Evolutionary conservation across 345 rosid species (phyloP).

Genomic region (Anacardium occidentale): DNA sequence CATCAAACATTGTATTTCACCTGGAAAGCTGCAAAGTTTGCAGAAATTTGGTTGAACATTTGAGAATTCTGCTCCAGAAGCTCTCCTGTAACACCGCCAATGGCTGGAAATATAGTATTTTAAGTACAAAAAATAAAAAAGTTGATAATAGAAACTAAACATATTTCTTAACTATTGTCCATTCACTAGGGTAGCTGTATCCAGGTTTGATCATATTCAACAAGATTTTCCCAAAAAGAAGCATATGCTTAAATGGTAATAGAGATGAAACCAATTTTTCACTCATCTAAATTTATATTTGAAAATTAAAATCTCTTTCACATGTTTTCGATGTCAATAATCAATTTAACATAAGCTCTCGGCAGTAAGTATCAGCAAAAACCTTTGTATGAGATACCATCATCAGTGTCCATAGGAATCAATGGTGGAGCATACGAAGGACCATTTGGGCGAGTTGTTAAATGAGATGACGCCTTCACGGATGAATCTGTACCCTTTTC

Average conservation of each 20-base stretch:
- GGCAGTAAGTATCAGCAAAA: slow-evolving; percentile 12
- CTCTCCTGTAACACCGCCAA: slow-evolving; percentile 70
- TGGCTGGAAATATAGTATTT: slow-evolving; percentile 42
- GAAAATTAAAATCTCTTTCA: background rate
- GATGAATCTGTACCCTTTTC: slow-evolving; percentile 69
- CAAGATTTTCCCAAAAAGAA: background rate
- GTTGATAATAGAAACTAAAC: background rate
- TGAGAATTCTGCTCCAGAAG: slow-evolving; percentile 78
- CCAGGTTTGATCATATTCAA: background rate
- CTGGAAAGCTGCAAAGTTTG: slow-evolving; percentile 71
- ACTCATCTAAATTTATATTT: background rate
- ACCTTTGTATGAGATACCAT: slow-evolving; percentile 76
- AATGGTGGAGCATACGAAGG: slow-evolving; percentile 62
- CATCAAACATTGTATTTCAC: slow-evolving; percentile 32
- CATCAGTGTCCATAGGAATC: slow-evolving; percentile 63
- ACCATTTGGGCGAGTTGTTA: slow-evolving; percentile 61
- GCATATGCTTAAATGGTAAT: background rate
- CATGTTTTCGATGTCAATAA: background rate
- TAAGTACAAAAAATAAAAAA: slow-evolving; percentile 2
- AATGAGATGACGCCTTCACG: slow-evolving; percentile 61
- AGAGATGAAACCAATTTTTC: background rate
- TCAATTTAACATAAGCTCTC: background rate
- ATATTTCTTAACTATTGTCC: slow-evolving; percentile 4
- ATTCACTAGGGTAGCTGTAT: background rate
- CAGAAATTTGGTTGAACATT: slow-evolving; percentile 63